These are phyloP conservation scores for Neonectria magnoliae DNA, from an alignment of 2,329 filamentous ascomycete species.

Conservation along the genomic window DNA sequence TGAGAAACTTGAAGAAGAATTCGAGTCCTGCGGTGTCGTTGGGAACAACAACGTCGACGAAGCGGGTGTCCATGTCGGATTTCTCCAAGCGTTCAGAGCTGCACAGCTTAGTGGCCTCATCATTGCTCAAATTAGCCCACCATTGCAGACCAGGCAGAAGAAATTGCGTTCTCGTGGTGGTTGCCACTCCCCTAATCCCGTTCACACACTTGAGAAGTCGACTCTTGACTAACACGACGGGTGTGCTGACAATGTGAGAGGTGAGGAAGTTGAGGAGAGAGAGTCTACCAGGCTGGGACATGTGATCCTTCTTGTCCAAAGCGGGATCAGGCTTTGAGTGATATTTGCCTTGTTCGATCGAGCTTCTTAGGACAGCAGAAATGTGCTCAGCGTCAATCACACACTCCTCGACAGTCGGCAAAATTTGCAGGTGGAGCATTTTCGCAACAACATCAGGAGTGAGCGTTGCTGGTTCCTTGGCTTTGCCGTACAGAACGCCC, in stretches of 20 bases:
- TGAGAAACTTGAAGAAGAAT: conserved; percentile 60
- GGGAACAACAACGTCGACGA: conserved; percentile 63
- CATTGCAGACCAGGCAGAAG: conserved; percentile 78
- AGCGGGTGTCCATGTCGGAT: conserved; percentile 53
- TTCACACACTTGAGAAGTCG: conserved; percentile 78
- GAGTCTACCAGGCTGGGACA: conserved; percentile 69
- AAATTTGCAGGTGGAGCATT: conserved; percentile 72
- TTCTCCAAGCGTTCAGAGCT: conserved; percentile 55
- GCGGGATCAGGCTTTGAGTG: conserved; percentile 45
- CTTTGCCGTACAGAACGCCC: conserved; percentile 71
- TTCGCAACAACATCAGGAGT: conserved; percentile 65
- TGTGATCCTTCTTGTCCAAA: conserved; percentile 62
- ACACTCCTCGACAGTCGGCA: conserved; percentile 85
- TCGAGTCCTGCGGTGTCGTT: conserved; percentile 64
- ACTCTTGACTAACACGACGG: conserved; percentile 74
- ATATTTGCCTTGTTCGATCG: conserved; percentile 54
- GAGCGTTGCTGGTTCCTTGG: conserved; percentile 66
- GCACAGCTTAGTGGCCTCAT: conserved; percentile 59
- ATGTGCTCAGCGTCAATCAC: conserved; percentile 81
- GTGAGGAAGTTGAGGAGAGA: conserved; percentile 77
- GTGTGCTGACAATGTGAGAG: conserved; percentile 75
- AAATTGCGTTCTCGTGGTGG: conserved; percentile 74
- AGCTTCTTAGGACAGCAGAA: conserved; percentile 64
- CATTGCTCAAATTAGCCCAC: conserved; percentile 69
- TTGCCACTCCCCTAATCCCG: conserved; percentile 76